phyloP scores from a whole-genome alignment of 208 protist species.

The Trypanosoma avium region DNA sequence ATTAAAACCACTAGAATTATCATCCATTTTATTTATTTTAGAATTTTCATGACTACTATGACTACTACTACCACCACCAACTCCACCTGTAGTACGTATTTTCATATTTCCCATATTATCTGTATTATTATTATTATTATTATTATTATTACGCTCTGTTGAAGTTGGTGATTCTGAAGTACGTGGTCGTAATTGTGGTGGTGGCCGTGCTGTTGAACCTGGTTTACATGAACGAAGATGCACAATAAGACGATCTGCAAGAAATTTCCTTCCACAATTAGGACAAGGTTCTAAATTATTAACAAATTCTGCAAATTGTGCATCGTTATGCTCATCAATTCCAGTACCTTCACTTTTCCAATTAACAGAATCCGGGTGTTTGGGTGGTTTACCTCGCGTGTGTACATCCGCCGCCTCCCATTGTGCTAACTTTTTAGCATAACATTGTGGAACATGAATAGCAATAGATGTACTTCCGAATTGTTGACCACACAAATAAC shows the following conservation, averaged over 20 bases:
- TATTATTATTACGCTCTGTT: not conserved
- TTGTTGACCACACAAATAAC: constrained; percentile 88
- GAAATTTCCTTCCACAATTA: constrained; percentile 88
- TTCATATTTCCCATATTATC: too few species aligned
- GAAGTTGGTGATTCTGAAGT: not conserved
- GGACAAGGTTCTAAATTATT: constrained; percentile 87
- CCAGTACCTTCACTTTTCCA: constrained; percentile 37
- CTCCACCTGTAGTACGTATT: too few species aligned
- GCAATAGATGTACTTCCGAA: constrained; percentile 81
- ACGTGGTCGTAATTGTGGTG: constrained; percentile 10
- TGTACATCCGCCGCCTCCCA: constrained; percentile 72
- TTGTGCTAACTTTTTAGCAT: constrained; percentile 81
- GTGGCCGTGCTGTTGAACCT: constrained; percentile 49
- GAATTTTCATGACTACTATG: too few species aligned
- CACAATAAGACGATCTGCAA: constrained; percentile 86
- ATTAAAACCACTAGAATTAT: not conserved
- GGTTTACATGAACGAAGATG: constrained; percentile 90
- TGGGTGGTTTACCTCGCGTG: constrained; percentile 66
- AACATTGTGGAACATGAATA: constrained; percentile 90
- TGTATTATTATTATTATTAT: too few species aligned
- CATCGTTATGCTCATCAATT: constrained; percentile 71
- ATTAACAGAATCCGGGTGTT: constrained; percentile 71
- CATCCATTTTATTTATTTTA: too few species aligned
- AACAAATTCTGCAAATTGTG: constrained; percentile 87
- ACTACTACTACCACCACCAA: too few species aligned